Conservation (phyloP, 306 rosid species). For the Sphenostylis stenocarpa region DNA sequence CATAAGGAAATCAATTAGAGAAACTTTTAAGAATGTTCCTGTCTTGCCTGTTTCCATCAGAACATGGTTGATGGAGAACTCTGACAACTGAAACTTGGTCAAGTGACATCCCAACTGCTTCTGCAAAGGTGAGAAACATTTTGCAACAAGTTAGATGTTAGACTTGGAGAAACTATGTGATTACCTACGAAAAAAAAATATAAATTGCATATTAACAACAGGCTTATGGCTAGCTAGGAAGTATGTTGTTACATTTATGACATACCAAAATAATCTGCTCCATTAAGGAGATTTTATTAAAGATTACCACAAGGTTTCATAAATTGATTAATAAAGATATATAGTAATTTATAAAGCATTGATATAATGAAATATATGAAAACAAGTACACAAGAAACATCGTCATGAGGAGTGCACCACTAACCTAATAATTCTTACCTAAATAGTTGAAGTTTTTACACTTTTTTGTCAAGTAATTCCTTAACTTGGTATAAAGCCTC, state of each 20-base stretch:
- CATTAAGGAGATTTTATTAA: slow-evolving; percentile 7
- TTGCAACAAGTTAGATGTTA: slow-evolving; percentile 25
- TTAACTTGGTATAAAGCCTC: background rate
- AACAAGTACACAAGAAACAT: slow-evolving; percentile 14
- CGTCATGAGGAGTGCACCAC: background rate
- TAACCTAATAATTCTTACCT: too few relatives aligned
- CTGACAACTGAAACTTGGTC: slow-evolving; percentile 71
- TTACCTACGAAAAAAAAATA: background rate
- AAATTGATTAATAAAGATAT: background rate
- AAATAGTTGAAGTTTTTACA: slow-evolving; percentile 7
- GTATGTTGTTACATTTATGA: slow-evolving; percentile 9
- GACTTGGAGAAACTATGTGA: slow-evolving; percentile 10
- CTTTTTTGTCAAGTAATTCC: background rate
- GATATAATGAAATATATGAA: slow-evolving; percentile 15
- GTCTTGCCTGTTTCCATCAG: slow-evolving; percentile 79
- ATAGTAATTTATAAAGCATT: background rate
- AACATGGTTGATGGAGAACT: slow-evolving; percentile 81
- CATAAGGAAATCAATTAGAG: slow-evolving; percentile 34
- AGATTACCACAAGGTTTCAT: background rate
- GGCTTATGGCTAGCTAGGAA: background rate
- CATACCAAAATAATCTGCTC: slow-evolving; percentile 18
- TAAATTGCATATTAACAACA: background rate
- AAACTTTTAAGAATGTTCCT: slow-evolving; percentile 30
- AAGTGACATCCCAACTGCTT: slow-evolving; percentile 71
- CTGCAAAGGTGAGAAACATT: slow-evolving; percentile 49